A percentile compares a stretch with the other conserved stretches of the same genome.
These are phyloP conservation scores for Xylaria sp. DNA, from an alignment of 495 filamentous ascomycete species.

Conservation along the genomic window DNA sequence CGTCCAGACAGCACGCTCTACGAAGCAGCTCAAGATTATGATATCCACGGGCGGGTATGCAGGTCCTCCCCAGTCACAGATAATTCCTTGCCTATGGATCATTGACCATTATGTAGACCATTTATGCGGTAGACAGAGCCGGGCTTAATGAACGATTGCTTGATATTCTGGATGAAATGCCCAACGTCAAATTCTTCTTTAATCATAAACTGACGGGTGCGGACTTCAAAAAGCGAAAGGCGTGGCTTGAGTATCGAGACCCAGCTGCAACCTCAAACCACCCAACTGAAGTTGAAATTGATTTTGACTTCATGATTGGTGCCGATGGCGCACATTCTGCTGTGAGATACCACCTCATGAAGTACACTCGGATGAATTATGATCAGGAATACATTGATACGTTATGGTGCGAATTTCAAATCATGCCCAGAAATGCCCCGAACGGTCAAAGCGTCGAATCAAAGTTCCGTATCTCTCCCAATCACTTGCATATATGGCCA, in stretches of 20 bases:
- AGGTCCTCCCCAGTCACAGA: background rate
- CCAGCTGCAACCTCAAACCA: conserved; percentile 32
- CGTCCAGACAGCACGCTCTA: conserved; percentile 68
- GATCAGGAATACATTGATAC: conserved; percentile 96
- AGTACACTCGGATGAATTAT: conserved; percentile 85
- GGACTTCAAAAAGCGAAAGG: conserved; percentile 76
- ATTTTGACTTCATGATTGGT: conserved; percentile 94
- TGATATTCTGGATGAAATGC: conserved; percentile 79
- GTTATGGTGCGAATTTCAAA: conserved; percentile 95
- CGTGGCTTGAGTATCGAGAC: conserved; percentile 80
- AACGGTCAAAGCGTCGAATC: conserved; percentile 51
- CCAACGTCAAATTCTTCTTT: conserved; percentile 91
- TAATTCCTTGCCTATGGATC: background rate
- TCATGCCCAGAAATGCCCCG: conserved; percentile 53
- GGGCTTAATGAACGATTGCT: conserved; percentile 85
- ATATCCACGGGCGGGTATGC: conserved; percentile 83
- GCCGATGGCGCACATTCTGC: conserved; percentile 95
- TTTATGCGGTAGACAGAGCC: conserved; percentile 71
- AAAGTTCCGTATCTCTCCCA: conserved; percentile 79
- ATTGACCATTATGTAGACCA: conserved; percentile 43
- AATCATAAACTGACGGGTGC: conserved; percentile 89
- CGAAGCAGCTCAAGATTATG: conserved; percentile 85
- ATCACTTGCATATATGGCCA: conserved; percentile 98
- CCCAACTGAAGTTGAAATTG: conserved; percentile 67
- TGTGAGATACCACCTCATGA: conserved; percentile 91